phyloP scores from a whole-genome alignment of 176 grass and related monocot species.

The Stipa capillata region DNA sequence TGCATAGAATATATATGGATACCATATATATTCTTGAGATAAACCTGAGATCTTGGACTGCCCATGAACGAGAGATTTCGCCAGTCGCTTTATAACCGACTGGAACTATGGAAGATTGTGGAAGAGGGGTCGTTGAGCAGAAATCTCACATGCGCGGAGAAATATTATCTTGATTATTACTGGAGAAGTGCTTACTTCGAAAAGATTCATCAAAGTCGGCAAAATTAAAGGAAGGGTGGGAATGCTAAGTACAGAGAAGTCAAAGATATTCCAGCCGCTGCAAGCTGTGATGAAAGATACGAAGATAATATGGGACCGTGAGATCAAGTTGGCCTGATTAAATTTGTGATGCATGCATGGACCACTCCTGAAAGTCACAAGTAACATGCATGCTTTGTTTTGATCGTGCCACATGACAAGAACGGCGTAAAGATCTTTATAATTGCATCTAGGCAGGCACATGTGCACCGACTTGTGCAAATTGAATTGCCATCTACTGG shows the following conservation, averaged over 20 bases:
- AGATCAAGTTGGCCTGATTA: background rate
- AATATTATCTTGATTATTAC: background rate
- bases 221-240: background rate
- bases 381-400: background rate
- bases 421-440: background rate
- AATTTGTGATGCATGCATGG: slow-evolving; percentile 3
- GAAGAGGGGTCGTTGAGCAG: background rate
- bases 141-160: background rate
- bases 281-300: background rate
- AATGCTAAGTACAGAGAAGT: background rate
- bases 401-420: background rate
- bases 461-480: background rate
- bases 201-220: background rate
- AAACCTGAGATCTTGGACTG: background rate
- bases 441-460: background rate
- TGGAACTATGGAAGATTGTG: background rate
- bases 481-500: background rate
- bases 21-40: background rate
- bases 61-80: background rate
- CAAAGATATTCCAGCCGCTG: slow-evolving; percentile 10
- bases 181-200: background rate
- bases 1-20: background rate
- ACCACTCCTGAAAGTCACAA: slow-evolving; percentile 7
- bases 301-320: background rate
- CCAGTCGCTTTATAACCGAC: background rate